These are phyloP conservation scores for Whalleya microplaca DNA, from an alignment of 2,329 filamentous ascomycete genomes.

Conservation along the genomic window DNA sequence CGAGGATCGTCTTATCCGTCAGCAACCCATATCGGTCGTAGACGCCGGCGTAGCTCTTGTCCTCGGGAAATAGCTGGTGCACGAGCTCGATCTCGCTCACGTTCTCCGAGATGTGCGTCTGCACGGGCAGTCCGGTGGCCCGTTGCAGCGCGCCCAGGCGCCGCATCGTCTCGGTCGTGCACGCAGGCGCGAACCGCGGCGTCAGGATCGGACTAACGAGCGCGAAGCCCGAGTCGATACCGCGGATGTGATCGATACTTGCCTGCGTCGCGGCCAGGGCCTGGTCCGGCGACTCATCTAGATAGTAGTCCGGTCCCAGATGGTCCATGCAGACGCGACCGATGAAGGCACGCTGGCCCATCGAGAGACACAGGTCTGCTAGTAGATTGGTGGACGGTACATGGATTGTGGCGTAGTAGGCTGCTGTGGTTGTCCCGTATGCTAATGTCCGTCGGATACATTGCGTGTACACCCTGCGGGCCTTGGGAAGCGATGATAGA, in stretches of 20 bases:
- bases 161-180: conserved; percentile 61
- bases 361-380: conserved; percentile 75
- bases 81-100: conserved; percentile 74
- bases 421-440: conserved; percentile 89
- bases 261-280: conserved; percentile 59
- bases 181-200: conserved; percentile 68
- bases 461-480: conserved; percentile 73
- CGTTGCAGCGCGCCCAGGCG: conserved; percentile 67
- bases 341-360: conserved; percentile 87
- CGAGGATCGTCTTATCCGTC: conserved; percentile 75
- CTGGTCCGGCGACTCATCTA: conserved; percentile 67
- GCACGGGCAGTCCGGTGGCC: conserved; percentile 68
- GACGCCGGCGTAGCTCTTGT: conserved; percentile 70
- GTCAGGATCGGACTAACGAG: conserved; percentile 83
- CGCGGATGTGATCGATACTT: conserved; percentile 67
- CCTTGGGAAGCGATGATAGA: conserved; percentile 65
- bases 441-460: conserved; percentile 80
- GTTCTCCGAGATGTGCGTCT: conserved; percentile 93
- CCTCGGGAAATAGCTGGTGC: conserved; percentile 66
- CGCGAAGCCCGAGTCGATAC: conserved; percentile 65
- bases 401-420: conserved; percentile 93
- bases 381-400: conserved; percentile 89
- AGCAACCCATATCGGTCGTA: conserved; percentile 78
- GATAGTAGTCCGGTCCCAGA: conserved; percentile 76
- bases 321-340: conserved; percentile 96